phyloP scores from a whole-genome alignment of 306 rosid genomes.

The Senna siamea region DNA sequence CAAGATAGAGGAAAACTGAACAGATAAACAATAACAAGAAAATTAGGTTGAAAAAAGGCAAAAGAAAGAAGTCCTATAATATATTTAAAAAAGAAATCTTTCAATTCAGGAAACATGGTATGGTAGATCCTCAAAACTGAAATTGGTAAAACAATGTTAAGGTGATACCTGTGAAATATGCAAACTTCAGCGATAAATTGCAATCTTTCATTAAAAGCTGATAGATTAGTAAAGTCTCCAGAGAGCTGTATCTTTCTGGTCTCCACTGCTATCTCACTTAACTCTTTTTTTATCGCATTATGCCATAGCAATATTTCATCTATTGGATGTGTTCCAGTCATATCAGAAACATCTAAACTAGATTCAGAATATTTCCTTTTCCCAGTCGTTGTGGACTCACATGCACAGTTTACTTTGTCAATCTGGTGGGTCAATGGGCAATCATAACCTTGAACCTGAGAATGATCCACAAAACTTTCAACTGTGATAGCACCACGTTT shows the following conservation, averaged over 20 bases:
- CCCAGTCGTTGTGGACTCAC: conserved; percentile 68
- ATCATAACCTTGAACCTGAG: conserved; percentile 52
- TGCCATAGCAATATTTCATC: conserved; percentile 98
- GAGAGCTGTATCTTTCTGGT: conserved; percentile 52
- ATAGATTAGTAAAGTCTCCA: conserved; percentile 80
- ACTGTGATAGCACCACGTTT: conserved; percentile 42
- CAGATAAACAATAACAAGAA: neutral
- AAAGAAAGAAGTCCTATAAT: conserved; percentile 7
- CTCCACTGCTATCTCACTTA: conserved; percentile 79
- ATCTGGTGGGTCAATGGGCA: conserved; percentile 51
- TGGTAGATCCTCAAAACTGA: conserved; percentile 18
- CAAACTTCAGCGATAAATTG: conserved; percentile 98
- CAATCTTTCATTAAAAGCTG: conserved; percentile 87
- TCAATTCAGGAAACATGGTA: conserved; percentile 33
- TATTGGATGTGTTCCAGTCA: conserved; percentile 73
- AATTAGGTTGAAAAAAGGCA: neutral
- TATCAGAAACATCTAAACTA: conserved; percentile 56
- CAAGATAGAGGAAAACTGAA: conserved; percentile 5
- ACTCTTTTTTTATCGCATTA: conserved; percentile 88
- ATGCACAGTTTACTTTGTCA: conserved; percentile 58
- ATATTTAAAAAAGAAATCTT: conserved; percentile 23
- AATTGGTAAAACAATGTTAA: conserved; percentile 32
- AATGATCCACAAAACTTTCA: conserved; percentile 50
- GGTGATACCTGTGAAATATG: conserved; percentile 89
- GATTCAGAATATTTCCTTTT: conserved; percentile 83